Conservation (phyloP, 2,329 filamentous ascomycete species). For the Ophiostoma piceae region DNA sequence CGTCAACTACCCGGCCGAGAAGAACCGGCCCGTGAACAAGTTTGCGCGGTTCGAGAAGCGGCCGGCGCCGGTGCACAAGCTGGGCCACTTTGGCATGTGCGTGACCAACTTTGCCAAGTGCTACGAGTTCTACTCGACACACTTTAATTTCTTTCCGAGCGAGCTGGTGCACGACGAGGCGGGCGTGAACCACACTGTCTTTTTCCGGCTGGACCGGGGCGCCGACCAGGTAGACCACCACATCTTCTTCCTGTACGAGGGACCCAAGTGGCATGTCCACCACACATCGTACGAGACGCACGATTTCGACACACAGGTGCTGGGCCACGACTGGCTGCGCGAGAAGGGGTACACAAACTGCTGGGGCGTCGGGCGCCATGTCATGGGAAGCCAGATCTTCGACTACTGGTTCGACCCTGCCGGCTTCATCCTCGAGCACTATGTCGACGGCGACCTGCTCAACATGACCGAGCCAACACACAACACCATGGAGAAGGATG, state of each 20-base stretch:
- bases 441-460: slow-evolving; percentile 64
- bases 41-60: slow-evolving; percentile 49
- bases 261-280: slow-evolving; percentile 52
- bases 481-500: slow-evolving; percentile 38
- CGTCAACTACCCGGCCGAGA: slow-evolving; percentile 46
- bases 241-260: slow-evolving; percentile 48
- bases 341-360: slow-evolving; percentile 58
- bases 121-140: slow-evolving; percentile 46
- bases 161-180: slow-evolving; percentile 41
- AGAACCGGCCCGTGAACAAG: slow-evolving; percentile 46
- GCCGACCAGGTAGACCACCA: slow-evolving; percentile 46
- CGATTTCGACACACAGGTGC: slow-evolving; percentile 64
- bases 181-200: slow-evolving; percentile 39
- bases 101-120: slow-evolving; percentile 46
- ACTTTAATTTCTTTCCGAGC: slow-evolving; percentile 49
- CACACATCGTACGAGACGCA: slow-evolving; percentile 66
- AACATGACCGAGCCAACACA: slow-evolving; percentile 49
- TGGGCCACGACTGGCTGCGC: slow-evolving; percentile 65
- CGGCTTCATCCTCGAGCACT: slow-evolving; percentile 63
- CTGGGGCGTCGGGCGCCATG: slow-evolving; percentile 67
- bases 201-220: slow-evolving; percentile 44
- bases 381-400: slow-evolving; percentile 66
- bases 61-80: slow-evolving; percentile 42
- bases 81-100: slow-evolving; percentile 52
- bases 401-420: slow-evolving; percentile 64